Evolutionary conservation across 225 moss, liverwort and hornwort genomes (phyloP).

Genomic region (Thuidium tamariscinum): DNA sequence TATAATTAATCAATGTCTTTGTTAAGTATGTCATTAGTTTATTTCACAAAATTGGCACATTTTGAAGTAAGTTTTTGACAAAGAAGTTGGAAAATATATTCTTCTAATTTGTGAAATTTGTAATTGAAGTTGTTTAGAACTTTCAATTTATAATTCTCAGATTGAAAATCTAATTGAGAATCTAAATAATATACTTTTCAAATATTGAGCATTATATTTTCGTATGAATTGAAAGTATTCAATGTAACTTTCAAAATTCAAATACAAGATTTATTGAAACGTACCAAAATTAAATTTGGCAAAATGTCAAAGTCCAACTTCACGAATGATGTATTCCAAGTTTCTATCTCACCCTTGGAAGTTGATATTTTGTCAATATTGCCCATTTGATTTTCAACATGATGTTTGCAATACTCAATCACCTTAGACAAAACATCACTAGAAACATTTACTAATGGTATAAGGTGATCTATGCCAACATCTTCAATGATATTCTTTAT

Average conservation of each 20-base stretch:
- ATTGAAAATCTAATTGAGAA: fast-evolving
- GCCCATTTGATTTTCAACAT: background rate
- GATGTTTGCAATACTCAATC: background rate
- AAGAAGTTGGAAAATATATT: background rate
- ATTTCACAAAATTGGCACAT: background rate
- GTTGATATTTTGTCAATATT: too few relatives aligned
- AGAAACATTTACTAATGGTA: background rate
- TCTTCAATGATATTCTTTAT: background rate
- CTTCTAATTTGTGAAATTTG: background rate
- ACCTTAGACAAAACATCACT: background rate
- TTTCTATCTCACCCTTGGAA: background rate
- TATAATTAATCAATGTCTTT: too few relatives aligned
- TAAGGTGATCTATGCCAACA: background rate
- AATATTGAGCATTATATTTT: background rate
- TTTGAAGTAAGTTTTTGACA: background rate
- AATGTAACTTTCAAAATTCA: background rate
- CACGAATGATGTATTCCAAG: background rate
- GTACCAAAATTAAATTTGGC: background rate
- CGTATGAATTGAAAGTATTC: background rate
- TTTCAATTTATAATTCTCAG: background rate
- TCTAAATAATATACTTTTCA: fast-evolving
- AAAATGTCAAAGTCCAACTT: background rate
- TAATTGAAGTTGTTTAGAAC: background rate
- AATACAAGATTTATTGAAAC: background rate
- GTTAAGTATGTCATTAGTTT: too few relatives aligned